These are phyloP conservation scores for Rhizophlyctis rosea DNA, from an alignment of 192 early-diverging fungal species.

Conservation along the genomic window DNA sequence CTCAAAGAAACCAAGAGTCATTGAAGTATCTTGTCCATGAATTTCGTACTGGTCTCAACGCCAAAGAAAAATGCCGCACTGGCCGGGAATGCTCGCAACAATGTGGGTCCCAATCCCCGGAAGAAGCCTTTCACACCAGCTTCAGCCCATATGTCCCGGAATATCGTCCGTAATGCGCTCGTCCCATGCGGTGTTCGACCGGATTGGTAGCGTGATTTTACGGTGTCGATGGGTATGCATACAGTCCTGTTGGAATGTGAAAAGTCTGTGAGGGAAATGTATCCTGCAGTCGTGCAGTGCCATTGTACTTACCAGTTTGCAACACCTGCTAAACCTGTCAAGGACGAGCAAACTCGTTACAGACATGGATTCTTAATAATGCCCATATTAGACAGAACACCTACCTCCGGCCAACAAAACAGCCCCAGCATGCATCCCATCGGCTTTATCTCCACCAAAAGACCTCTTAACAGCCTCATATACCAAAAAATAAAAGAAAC, in stretches of 20 bases:
- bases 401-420: slow-evolving; percentile 86
- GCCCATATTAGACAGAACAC: too few relatives aligned
- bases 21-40: slow-evolving; percentile 42
- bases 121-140: slow-evolving; percentile 68
- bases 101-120: slow-evolving; percentile 81
- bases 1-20: too few relatives aligned
- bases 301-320: slow-evolving; percentile 37
- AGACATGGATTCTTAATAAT: neutral
- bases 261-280: neutral
- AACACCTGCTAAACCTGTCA: slow-evolving; percentile 77
- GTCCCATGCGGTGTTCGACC: slow-evolving; percentile 61
- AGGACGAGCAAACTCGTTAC: neutral
- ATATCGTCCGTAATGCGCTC: slow-evolving; percentile 12
- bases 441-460: slow-evolving; percentile 34
- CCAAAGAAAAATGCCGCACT: slow-evolving; percentile 72
- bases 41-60: slow-evolving; percentile 55
- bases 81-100: slow-evolving; percentile 69
- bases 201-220: slow-evolving; percentile 79
- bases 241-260: slow-evolving; percentile 72
- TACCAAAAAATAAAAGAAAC: slow-evolving; percentile 85
- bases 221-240: slow-evolving; percentile 76
- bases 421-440: slow-evolving; percentile 65
- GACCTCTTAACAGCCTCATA: slow-evolving; percentile 73
- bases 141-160: slow-evolving; percentile 45
- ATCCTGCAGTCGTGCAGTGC: neutral